Conservation (phyloP, 78 protist genomes). For the Polysphondylium violaceum region DNA sequence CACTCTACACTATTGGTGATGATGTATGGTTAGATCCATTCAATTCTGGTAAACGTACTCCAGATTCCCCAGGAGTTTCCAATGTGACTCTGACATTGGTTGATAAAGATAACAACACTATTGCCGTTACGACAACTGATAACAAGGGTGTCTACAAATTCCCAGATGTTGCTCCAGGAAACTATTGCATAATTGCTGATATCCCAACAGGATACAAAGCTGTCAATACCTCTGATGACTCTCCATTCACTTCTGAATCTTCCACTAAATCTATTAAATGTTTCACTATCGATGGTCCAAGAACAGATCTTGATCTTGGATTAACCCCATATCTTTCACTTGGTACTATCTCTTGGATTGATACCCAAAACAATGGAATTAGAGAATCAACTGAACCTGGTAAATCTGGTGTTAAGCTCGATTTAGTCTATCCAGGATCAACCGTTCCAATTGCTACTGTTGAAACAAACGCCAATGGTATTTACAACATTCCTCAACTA, state of each 20-base stretch:
- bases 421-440: neutral
- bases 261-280: neutral
- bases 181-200: neutral
- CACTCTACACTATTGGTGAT: neutral
- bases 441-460: neutral
- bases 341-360: neutral
- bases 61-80: conserved; percentile 3
- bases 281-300: neutral
- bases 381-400: neutral
- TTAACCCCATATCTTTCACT: neutral
- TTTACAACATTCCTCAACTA: neutral
- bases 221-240: conserved; percentile 1
- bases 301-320: neutral
- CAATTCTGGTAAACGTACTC: neutral
- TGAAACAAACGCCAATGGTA: neutral
- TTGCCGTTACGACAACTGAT: neutral
- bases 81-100: neutral
- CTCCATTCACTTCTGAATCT: neutral
- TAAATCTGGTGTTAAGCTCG: neutral
- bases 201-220: neutral
- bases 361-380: neutral
- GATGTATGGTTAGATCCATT: neutral
- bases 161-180: conserved; percentile 18
- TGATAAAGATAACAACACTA: neutral
- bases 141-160: neutral